Percentiles rank a stretch among this genome's conserved stretches.
Evolutionary conservation across 108 stramenopile species (phyloP).

Genomic region (Cylindrotheca closterium): DNA sequence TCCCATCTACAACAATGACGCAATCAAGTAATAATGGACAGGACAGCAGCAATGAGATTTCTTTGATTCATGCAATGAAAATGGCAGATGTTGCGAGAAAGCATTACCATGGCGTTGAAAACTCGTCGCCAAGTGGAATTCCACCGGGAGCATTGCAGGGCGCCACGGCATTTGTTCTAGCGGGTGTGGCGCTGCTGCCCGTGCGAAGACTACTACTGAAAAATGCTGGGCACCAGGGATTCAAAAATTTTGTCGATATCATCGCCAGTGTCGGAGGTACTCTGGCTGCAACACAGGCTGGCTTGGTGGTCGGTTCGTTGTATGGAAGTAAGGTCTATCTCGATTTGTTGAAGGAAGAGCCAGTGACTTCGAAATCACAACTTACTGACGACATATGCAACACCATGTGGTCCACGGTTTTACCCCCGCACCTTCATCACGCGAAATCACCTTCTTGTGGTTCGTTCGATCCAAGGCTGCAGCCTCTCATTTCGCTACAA

Average conservation of each 20-base stretch:
- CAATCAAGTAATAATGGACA: no score
- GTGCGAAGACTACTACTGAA: conserved; percentile 17
- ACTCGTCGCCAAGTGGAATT: not conserved
- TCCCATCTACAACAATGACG: no score
- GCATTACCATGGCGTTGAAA: conserved; percentile 3
- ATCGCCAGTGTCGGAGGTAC: conserved; percentile 17
- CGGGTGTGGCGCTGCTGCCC: conserved; percentile 25
- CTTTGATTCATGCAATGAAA: conserved; percentile 29
- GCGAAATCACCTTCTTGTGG: not conserved
- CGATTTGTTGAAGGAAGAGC: conserved; percentile 8
- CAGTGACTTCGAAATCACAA: conserved; percentile 6
- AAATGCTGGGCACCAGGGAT: conserved; percentile 2
- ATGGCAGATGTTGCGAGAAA: conserved; percentile 20
- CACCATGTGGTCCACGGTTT: not conserved
- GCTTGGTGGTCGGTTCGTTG: conserved; percentile 20
- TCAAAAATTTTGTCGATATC: conserved; percentile 35
- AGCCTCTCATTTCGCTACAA: not conserved
- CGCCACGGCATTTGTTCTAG: conserved; percentile 5
- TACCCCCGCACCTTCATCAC: not conserved
- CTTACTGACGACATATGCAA: conserved; percentile 1
- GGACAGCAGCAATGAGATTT: no score
- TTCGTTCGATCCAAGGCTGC: conserved; percentile 6
- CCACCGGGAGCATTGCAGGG: conserved; percentile 32
- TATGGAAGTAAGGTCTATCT: conserved; percentile 23
- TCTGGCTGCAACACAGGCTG: conserved; percentile 26